phyloP scores from a whole-genome alignment of 345 rosid genomes.

The Citrus maxima region DNA sequence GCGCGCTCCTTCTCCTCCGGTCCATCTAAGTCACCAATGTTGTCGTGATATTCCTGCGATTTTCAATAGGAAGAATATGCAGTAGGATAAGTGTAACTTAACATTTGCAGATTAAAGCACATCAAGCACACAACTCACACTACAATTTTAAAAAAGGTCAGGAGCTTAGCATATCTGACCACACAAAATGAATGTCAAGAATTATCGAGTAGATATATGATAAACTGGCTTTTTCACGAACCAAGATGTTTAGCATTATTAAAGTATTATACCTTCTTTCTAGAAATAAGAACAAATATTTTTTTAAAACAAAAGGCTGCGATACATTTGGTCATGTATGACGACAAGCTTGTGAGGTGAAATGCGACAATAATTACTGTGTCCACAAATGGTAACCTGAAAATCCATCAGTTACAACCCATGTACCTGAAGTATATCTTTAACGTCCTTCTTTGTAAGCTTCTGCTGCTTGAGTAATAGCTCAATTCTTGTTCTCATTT shows the following conservation, averaged over 20 bases:
- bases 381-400: background rate
- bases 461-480: constrained; percentile 87
- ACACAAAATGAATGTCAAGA: background rate
- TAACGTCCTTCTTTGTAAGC: constrained; percentile 67
- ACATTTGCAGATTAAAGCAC: background rate
- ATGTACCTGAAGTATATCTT: constrained; percentile 81
- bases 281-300: background rate
- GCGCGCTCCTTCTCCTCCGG: constrained; percentile 87
- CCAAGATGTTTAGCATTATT: background rate
- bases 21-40: constrained; percentile 92
- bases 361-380: background rate
- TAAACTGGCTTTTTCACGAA: background rate
- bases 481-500: constrained; percentile 82
- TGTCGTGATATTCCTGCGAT: constrained; percentile 84
- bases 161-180: background rate
- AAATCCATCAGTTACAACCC: background rate
- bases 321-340: background rate
- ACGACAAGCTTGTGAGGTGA: too few species aligned
- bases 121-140: background rate
- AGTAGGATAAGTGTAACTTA: background rate
- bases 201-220: background rate
- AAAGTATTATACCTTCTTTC: background rate
- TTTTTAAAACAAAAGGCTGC: background rate
- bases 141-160: background rate
- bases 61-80: background rate